Percentiles rank a stretch among this genome's conserved stretches.
These are phyloP conservation scores for Ilyonectria sp. DNA, from an alignment of 2,329 filamentous ascomycete species.

Conservation along the genomic window DNA sequence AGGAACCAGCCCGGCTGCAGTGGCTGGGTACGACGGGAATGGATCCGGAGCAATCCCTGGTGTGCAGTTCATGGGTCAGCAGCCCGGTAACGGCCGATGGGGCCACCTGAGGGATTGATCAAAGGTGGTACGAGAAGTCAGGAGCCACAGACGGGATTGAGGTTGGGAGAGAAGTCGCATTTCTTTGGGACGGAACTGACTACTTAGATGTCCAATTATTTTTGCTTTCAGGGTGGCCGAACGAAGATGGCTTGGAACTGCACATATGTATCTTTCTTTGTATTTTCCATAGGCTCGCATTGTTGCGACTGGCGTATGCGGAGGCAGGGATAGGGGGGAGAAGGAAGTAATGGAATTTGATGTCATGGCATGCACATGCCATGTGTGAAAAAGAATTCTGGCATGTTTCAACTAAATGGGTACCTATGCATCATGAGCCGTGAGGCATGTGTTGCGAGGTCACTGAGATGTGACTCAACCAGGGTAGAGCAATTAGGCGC, in stretches of 20 bases:
- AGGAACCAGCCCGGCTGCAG: slow-evolving; percentile 65
- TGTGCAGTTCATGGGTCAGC: slow-evolving; percentile 57
- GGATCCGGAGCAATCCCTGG: slow-evolving; percentile 50
- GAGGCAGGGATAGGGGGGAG: slow-evolving; percentile 26
- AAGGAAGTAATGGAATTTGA: slow-evolving; percentile 23
- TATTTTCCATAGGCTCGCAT: slow-evolving; percentile 22
- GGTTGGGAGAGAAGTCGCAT: slow-evolving; percentile 13
- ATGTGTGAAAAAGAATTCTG: slow-evolving; percentile 5
- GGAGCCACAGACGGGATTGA: slow-evolving; percentile 22
- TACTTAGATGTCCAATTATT: slow-evolving; percentile 1
- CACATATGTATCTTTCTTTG: slow-evolving; percentile 19
- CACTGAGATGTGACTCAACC: neutral
- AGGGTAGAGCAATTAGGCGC: neutral
- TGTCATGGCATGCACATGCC: slow-evolving; percentile 25
- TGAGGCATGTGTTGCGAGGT: neutral
- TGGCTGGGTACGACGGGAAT: slow-evolving; percentile 50
- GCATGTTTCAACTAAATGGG: neutral
- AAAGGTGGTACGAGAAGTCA: slow-evolving; percentile 19
- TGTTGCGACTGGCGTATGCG: slow-evolving; percentile 22
- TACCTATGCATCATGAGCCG: slow-evolving; percentile 5
- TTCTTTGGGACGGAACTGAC: neutral
- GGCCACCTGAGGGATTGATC: slow-evolving; percentile 60
- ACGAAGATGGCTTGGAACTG: slow-evolving; percentile 2
- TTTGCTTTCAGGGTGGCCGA: neutral
- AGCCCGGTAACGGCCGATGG: slow-evolving; percentile 59